Base-by-base conservation (phyloP, 768 basidiomycete species). In the Fomitopsis serialis region DNA sequence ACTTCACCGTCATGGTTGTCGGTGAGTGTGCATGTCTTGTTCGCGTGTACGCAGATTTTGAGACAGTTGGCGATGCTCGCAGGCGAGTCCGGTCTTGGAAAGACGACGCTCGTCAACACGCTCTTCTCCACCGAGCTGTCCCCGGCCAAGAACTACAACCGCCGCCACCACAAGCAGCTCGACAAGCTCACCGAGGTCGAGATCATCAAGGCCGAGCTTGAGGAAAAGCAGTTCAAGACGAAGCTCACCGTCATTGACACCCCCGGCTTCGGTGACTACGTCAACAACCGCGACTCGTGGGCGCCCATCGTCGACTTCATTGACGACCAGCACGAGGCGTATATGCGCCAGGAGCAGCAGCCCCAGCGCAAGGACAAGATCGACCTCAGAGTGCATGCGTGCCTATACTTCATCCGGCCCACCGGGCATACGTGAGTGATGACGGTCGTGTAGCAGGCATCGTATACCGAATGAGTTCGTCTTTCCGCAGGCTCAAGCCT, bases 251-350 rank as follows among this genome's bases (percentile, higher is more conserved):
- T 98, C 68, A 96, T 99, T 60, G 97, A 99, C 72, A 98, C 96
- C 11, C 97, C 97, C 51, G 97, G 97, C 25, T 99, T 98, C 58
- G 97, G 97, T 35, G 97, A 99, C 87, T 98, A 98, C 66, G 96
- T 99, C 75, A 99, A 99, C 90, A 99, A 99, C 82, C 84, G 92
- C 53, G 97, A 98, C 71, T 95, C 92, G 19, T 99, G 97, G 97
- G 80, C 83, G 25, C 97, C 97, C 50, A 98, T 99, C 61, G 87
- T 99, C 68, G 96, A 99, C 71, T 98, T 98, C 71, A 94, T 97
- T 61, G 91, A 93, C 68, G 92, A 93, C 77, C 91, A 93, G 73
- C 92, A 93, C 67, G 92, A 96, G 67, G 87, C 88, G 12, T 94
- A 92, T 67, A 94, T 94, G 92, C 81, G 91, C 53, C 97, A 99